These are phyloP conservation scores for Calonectria naviculata DNA, from an alignment of 2,329 filamentous ascomycete species.

Conservation along the genomic window DNA sequence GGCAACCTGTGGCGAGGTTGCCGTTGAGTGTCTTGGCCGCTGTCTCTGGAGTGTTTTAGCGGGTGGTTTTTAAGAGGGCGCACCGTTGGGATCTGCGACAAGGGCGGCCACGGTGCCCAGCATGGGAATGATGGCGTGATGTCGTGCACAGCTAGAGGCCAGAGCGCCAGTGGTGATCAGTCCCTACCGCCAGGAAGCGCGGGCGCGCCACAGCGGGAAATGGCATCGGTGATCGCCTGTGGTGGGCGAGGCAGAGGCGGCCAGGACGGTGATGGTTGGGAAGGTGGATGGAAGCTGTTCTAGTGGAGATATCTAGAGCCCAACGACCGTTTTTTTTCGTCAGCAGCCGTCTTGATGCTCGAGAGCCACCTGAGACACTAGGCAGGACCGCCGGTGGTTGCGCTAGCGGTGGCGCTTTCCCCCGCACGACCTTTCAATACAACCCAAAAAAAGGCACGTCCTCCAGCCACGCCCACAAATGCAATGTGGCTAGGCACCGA, in stretches of 20 bases:
- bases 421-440: constrained; percentile 16
- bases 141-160: background rate
- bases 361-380: constrained; percentile 24
- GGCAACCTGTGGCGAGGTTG: background rate
- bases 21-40: constrained; percentile 17
- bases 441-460: background rate
- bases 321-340: constrained; percentile 12
- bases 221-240: constrained; percentile 19
- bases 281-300: background rate
- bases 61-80: constrained; percentile 11
- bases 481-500: background rate
- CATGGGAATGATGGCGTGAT: constrained; percentile 5
- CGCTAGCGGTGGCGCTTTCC: constrained; percentile 22
- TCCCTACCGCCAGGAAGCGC: background rate
- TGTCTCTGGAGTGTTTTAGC: constrained; percentile 29
- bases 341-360: constrained; percentile 10
- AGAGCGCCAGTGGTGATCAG: background rate
- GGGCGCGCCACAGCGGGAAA: constrained; percentile 9
- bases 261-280: background rate
- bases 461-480: background rate
- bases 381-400: background rate
- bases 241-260: background rate
- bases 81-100: constrained; percentile 21
- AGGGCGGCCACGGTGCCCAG: constrained; percentile 14
- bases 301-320: background rate